Conservation (phyloP, 768 basidiomycete species). For the Xanthoconium stramineum region DNA sequence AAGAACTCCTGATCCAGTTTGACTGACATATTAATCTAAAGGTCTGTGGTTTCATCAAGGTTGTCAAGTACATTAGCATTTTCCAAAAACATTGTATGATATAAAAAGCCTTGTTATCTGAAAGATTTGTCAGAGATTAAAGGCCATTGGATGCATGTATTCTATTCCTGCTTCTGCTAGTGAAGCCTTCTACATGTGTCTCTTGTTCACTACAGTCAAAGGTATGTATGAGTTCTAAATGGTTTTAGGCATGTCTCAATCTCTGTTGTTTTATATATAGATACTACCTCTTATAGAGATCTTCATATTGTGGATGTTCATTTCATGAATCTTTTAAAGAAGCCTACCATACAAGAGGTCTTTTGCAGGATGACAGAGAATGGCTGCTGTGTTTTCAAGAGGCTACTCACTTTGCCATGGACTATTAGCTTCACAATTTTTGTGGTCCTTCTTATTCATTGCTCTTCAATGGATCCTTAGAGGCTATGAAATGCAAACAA, state of each 20-base stretch:
- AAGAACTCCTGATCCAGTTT: no score
- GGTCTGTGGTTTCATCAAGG: no score
- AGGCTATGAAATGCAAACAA: background rate
- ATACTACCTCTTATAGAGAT: background rate
- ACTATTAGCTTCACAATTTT: background rate
- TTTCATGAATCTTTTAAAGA: slow-evolving; percentile 33
- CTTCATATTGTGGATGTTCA: background rate
- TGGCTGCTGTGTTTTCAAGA: slow-evolving; percentile 42
- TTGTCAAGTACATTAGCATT: background rate
- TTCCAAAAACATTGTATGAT: background rate
- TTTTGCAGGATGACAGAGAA: slow-evolving; percentile 48
- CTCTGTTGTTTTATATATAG: background rate
- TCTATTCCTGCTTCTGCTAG: background rate
- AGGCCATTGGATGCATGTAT: background rate
- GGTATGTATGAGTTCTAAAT: background rate
- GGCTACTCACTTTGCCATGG: slow-evolving; percentile 17
- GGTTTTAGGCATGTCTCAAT: background rate
- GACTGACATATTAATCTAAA: no score
- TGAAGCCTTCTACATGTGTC: background rate
- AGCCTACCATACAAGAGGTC: slow-evolving; percentile 39
- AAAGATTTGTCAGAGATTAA: background rate
- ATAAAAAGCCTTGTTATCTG: background rate
- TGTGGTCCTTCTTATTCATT: background rate
- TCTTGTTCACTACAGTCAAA: background rate
- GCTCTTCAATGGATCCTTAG: slow-evolving; percentile 28